Conservation (phyloP, 306 rosid species). For the Myrica gale region DNA sequence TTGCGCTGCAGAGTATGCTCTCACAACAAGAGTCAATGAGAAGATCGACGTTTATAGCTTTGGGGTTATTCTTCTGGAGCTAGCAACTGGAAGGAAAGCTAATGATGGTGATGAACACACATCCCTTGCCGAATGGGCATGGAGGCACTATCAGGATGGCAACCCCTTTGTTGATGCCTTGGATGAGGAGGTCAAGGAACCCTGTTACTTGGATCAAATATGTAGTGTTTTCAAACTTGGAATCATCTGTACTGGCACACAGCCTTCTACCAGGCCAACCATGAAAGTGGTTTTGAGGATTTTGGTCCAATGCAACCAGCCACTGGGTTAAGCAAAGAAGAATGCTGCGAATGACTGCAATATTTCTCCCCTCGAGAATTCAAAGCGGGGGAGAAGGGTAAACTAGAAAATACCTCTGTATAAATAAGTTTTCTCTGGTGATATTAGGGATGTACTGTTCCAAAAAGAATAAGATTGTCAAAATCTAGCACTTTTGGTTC, state of each 20-base stretch:
- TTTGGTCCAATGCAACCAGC: neutral
- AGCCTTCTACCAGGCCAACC: neutral
- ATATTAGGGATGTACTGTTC: too few species aligned
- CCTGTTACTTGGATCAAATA: constrained; percentile 50
- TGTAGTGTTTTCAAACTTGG: constrained; percentile 61
- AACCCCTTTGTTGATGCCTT: constrained; percentile 42
- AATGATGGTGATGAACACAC: constrained; percentile 54
- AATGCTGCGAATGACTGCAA: neutral
- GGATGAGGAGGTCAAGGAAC: constrained; percentile 56
- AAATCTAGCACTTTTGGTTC: too few species aligned
- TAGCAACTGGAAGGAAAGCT: constrained; percentile 68
- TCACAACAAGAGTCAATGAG: constrained; percentile 57
- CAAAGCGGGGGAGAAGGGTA: neutral
- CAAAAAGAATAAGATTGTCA: too few species aligned
- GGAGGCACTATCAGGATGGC: constrained; percentile 41
- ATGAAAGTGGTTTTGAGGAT: neutral
- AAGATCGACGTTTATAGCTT: constrained; percentile 76
- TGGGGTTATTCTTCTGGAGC: constrained; percentile 73
- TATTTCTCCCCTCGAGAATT: neutral
- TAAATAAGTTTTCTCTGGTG: too few species aligned
- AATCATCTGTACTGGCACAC: constrained; percentile 19
- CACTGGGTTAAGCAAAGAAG: neutral
- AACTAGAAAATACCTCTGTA: neutral
- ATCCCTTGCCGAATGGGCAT: constrained; percentile 69
- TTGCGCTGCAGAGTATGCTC: constrained; percentile 59